Evolutionary conservation across 1,139 yeast species (phyloP).

Genomic region (Debaryomyces robertsiae): DNA sequence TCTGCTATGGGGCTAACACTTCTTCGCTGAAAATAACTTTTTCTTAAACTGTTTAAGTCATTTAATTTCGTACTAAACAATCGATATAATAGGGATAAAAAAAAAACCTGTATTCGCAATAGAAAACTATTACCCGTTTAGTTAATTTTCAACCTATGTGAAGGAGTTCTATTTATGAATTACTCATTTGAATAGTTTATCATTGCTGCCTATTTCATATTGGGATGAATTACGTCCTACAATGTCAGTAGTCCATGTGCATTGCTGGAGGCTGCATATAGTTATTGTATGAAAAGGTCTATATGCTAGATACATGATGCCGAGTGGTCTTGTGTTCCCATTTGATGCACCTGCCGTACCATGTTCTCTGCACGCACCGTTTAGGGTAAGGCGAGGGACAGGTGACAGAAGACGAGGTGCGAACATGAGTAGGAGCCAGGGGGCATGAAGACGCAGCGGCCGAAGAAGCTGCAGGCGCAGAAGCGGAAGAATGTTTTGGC

Average conservation of each 20-base stretch:
- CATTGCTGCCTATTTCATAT: slow-evolving; percentile 9
- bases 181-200: slow-evolving; percentile 5
- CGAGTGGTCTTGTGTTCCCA: slow-evolving; percentile 35
- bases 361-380: slow-evolving; percentile 45
- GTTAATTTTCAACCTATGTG: slow-evolving; percentile 6
- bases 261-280: background rate
- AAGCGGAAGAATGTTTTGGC: slow-evolving; percentile 20
- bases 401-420: slow-evolving; percentile 10
- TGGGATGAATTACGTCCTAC: slow-evolving; percentile 3
- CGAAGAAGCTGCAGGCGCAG: slow-evolving; percentile 6
- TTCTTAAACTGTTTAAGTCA: slow-evolving; percentile 10
- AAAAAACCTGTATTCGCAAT: slow-evolving; percentile 6
- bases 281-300: slow-evolving; percentile 4
- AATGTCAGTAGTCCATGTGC: slow-evolving; percentile 2
- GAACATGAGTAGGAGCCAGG: slow-evolving; percentile 11
- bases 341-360: slow-evolving; percentile 51
- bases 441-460: slow-evolving; percentile 20
- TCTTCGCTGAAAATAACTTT: slow-evolving; percentile 9
- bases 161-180: slow-evolving; percentile 8
- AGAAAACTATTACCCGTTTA: slow-evolving; percentile 7
- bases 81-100: slow-evolving; percentile 2
- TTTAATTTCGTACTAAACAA: slow-evolving; percentile 8
- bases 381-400: slow-evolving; percentile 25
- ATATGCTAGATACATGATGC: slow-evolving; percentile 10
- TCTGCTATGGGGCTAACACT: slow-evolving; percentile 7